Conservation (phyloP, 2,329 filamentous ascomycete species). For the Talaromyces sp. region DNA sequence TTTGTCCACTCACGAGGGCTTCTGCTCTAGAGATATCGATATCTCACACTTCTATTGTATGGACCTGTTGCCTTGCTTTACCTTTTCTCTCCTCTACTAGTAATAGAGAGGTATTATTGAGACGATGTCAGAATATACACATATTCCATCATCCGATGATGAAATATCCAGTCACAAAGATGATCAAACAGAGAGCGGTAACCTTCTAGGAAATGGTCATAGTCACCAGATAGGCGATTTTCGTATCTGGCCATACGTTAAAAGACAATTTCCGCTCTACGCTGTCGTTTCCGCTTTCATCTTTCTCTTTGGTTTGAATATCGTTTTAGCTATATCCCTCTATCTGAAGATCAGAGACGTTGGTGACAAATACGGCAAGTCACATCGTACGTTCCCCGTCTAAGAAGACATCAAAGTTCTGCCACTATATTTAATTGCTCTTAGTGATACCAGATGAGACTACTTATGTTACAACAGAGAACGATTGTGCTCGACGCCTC, state of each 20-base stretch:
- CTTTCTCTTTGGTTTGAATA: background rate
- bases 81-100: background rate
- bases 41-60: background rate
- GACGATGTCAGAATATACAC: constrained; percentile 4
- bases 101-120: background rate
- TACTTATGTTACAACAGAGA: constrained; percentile 3
- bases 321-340: background rate
- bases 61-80: background rate
- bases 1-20: background rate
- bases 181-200: background rate
- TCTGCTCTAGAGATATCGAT: background rate
- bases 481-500: constrained; percentile 2
- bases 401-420: background rate
- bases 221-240: background rate
- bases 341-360: background rate
- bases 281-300: background rate
- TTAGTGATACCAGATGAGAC: background rate
- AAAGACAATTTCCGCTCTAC: background rate
- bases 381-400: background rate
- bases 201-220: background rate
- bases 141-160: background rate
- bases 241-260: background rate
- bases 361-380: background rate
- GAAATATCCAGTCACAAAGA: background rate
- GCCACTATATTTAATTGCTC: background rate